Conservation (phyloP, 768 basidiomycete genomes). For the Leccinum sublutescens region DNA sequence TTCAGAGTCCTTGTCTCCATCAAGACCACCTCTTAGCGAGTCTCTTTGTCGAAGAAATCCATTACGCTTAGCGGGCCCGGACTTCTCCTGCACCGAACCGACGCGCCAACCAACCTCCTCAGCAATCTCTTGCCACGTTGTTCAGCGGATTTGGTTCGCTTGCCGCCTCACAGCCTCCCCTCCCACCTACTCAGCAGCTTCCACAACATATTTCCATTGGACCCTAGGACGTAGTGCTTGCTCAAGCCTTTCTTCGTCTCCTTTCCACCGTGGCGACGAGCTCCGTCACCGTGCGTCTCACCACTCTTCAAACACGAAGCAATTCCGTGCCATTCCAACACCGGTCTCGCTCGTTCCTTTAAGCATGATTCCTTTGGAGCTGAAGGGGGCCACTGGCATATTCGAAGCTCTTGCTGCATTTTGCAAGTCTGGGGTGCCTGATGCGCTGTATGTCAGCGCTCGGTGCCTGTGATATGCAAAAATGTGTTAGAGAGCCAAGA, state of each 20-base stretch:
- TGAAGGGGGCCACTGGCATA: constrained; percentile 64
- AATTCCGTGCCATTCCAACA: constrained; percentile 79
- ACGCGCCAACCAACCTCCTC: constrained; percentile 43
- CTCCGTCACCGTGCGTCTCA: constrained; percentile 76
- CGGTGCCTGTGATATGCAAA: constrained; percentile 42
- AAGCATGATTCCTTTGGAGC: constrained; percentile 70
- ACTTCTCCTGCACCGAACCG: constrained; percentile 49
- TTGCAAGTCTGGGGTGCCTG: constrained; percentile 71
- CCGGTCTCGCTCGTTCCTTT: constrained; percentile 76
- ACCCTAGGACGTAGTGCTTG: constrained; percentile 74
- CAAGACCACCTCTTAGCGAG: too few species aligned
- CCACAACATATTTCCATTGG: constrained; percentile 46
- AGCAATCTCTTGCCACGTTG: constrained; percentile 37
- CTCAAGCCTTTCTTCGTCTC: constrained; percentile 78
- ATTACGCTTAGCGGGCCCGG: constrained; percentile 33
- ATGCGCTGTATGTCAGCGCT: constrained; percentile 53
- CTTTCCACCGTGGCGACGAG: constrained; percentile 73
- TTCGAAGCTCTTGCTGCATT: constrained; percentile 82
- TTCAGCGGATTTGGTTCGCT: constrained; percentile 32
- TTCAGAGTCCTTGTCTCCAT: too few species aligned
- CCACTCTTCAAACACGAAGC: constrained; percentile 61
- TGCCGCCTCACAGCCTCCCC: constrained; percentile 26
- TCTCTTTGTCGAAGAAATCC: too few species aligned
- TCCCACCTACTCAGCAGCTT: constrained; percentile 37
- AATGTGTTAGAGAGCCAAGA: constrained; percentile 55